Conservation (phyloP, 106 monocot species). For the Xerophyta viscosa region DNA sequence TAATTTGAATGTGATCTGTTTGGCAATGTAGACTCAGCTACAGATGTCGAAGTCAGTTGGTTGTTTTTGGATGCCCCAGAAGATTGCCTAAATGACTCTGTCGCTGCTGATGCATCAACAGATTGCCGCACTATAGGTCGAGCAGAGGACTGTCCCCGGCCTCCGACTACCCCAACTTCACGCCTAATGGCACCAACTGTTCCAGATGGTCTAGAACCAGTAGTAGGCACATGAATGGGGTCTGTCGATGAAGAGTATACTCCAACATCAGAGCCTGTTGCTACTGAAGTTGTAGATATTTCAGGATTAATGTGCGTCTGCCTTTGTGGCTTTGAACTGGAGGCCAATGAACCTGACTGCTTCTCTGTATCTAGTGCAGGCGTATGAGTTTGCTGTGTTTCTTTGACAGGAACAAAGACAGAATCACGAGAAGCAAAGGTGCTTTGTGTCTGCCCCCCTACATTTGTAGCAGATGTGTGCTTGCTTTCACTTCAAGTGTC, state of each 20-base stretch:
- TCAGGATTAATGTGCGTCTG: conserved; percentile 8
- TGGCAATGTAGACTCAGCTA: conserved; percentile 4
- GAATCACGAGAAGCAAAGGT: conserved; percentile 5
- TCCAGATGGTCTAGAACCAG: conserved; percentile 40
- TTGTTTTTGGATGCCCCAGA: conserved; percentile 14
- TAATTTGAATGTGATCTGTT: conserved; percentile 6
- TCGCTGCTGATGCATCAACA: conserved; percentile 22
- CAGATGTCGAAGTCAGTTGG: conserved; percentile 21
- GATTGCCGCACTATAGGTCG: conserved; percentile 17
- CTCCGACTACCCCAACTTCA: conserved; percentile 62
- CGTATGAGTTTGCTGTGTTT: no score
- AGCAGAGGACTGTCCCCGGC: conserved; percentile 18
- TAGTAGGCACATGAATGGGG: conserved; percentile 67
- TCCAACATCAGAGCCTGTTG: conserved; percentile 34
- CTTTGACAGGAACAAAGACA: conserved; percentile 15
- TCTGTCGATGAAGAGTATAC: conserved; percentile 63
- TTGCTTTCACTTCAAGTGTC: conserved; percentile 19
- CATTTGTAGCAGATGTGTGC: conserved; percentile 12
- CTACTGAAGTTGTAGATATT: conserved; percentile 11
- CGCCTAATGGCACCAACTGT: conserved; percentile 57
- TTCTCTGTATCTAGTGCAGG: no score
- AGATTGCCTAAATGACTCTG: conserved; percentile 17
- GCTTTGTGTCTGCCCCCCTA: conserved; percentile 4
- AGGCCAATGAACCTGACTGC: not conserved
- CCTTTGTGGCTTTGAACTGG: conserved; percentile 8